A percentile compares a stretch with the other conserved stretches of the same genome.
Conservation (phyloP, 768 basidiomycete species). For the Termitomyces sp. region DNA sequence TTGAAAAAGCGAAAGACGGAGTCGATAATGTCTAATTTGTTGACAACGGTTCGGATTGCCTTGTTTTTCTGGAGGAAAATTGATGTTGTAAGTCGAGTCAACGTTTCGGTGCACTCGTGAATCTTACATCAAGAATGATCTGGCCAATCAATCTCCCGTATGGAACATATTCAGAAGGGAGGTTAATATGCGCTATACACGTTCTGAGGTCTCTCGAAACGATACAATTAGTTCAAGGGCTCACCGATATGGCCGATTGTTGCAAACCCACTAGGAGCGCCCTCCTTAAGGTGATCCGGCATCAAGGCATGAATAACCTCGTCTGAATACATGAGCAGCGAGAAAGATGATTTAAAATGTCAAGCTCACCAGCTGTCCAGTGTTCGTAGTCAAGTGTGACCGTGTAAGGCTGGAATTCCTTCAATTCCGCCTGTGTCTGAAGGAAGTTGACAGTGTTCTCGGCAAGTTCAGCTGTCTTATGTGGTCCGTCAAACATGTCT, state of each 20-base stretch:
- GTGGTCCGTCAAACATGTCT: constrained; percentile 13
- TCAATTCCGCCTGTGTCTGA: constrained; percentile 35
- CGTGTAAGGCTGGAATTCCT: constrained; percentile 51
- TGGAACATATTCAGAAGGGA: constrained; percentile 85
- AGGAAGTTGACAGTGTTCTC: constrained; percentile 52
- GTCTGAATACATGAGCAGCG: constrained; percentile 43
- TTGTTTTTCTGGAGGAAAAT: constrained; percentile 70
- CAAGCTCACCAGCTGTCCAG: constrained; percentile 73
- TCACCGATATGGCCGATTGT: constrained; percentile 87
- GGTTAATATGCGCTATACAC: constrained; percentile 79
- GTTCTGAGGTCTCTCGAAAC: not conserved
- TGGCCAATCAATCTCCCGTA: constrained; percentile 91
- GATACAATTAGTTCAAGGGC: constrained; percentile 12
- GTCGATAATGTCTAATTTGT: constrained; percentile 87
- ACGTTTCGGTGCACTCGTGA: not conserved
- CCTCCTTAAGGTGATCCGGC: constrained; percentile 71
- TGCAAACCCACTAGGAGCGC: constrained; percentile 84
- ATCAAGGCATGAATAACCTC: constrained; percentile 81
- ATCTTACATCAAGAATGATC: constrained; percentile 81
- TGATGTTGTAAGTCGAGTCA: not conserved
- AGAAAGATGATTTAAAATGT: not conserved
- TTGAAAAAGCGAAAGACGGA: constrained; percentile 87
- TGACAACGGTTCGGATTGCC: constrained; percentile 81
- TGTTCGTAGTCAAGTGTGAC: constrained; percentile 77
- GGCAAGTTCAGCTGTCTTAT: constrained; percentile 68